These are phyloP conservation scores for Rubroboletus satanas DNA, from an alignment of 768 basidiomycete genomes.

Conservation along the genomic window DNA sequence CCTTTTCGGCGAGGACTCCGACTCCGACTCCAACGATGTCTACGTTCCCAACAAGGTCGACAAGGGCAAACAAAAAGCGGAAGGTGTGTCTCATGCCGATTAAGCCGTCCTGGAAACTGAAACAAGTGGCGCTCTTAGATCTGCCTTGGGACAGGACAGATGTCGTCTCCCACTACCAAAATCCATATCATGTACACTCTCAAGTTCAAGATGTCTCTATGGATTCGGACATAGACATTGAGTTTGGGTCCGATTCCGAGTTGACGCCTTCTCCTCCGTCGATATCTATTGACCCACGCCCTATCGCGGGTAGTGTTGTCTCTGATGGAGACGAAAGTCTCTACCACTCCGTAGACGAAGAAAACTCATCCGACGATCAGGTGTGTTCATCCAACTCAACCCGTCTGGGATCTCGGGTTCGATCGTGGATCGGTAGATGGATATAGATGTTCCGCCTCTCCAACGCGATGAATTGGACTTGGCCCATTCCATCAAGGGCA, in stretches of 20 bases:
- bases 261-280: constrained; percentile 2
- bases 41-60: constrained; percentile 7
- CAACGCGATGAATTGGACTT: constrained; percentile 20
- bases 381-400: constrained; percentile 2
- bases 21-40: not conserved
- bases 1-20: not conserved
- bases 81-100: constrained; percentile 5
- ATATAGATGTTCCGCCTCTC: constrained; percentile 1
- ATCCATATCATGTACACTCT: not conserved
- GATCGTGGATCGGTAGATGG: constrained; percentile 17
- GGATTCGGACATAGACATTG: constrained; percentile 5
- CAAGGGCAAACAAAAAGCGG: constrained; percentile 20
- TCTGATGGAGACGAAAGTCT: constrained; percentile 14
- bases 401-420: not conserved
- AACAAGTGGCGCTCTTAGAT: constrained; percentile 1
- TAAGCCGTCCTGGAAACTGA: not conserved
- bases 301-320: not conserved
- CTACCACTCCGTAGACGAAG: constrained; percentile 14
- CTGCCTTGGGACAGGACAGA: not conserved
- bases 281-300: not conserved
- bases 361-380: not conserved
- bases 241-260: not conserved
- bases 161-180: not conserved
- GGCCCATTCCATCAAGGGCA: constrained; percentile 36
- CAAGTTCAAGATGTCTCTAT: not conserved